Conservation (phyloP, 495 filamentous ascomycete species). For the Umbilicaria muhlenbergii region DNA sequence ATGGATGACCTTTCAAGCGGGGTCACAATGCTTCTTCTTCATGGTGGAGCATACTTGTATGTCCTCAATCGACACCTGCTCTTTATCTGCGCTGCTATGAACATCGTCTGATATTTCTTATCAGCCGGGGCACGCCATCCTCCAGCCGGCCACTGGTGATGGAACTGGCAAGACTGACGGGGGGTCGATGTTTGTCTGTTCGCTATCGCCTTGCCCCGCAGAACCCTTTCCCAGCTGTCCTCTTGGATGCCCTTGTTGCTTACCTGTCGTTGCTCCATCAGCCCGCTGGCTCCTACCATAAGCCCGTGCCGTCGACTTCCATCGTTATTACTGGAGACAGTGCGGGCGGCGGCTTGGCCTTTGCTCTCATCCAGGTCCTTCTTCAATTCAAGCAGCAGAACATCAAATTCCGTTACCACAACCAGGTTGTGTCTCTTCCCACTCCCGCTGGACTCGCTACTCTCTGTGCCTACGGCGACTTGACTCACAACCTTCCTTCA, state of each 20-base stretch:
- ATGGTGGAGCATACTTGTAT: conserved; percentile 6
- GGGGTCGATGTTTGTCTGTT: conserved; percentile 10
- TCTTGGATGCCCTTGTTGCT: conserved; percentile 14
- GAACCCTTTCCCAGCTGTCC: conserved; percentile 16
- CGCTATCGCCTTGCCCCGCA: conserved; percentile 25
- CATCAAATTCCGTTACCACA: conserved; percentile 5
- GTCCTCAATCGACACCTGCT: neutral
- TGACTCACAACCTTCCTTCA: conserved; percentile 2
- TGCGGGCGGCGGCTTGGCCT: conserved; percentile 7
- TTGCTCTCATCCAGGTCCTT: conserved; percentile 10
- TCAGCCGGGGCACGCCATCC: conserved; percentile 1
- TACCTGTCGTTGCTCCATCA: conserved; percentile 12
- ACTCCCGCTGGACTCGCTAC: conserved; percentile 8
- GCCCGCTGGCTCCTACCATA: conserved; percentile 4
- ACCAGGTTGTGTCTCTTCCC: neutral
- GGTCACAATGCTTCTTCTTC: conserved; percentile 4
- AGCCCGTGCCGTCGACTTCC: conserved; percentile 1
- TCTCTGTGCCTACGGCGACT: conserved; percentile 2
- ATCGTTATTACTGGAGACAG: conserved; percentile 14
- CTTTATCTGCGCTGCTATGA: neutral
- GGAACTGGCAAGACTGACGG: neutral
- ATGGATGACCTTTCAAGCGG: conserved; percentile 2
- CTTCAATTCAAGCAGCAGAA: neutral
- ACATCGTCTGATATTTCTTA: neutral
- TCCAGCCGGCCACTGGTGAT: conserved; percentile 1